Percentiles rank a stretch among this genome's conserved stretches.
These are phyloP conservation scores for Paxillus involutus DNA, from an alignment of 768 basidiomycete genomes.

Conservation along the genomic window DNA sequence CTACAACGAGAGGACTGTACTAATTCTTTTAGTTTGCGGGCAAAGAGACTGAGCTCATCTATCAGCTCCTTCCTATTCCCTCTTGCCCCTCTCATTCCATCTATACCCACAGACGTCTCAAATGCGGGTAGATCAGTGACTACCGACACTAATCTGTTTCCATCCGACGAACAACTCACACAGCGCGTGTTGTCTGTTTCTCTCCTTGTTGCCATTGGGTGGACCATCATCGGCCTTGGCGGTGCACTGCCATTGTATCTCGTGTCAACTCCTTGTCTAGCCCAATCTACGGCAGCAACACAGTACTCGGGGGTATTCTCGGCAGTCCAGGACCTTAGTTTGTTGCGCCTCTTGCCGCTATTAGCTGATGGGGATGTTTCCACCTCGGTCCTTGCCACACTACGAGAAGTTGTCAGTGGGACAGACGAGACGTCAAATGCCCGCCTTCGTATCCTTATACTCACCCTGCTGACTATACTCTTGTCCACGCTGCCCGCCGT, in stretches of 20 bases:
- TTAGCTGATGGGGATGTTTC: slow-evolving; percentile 46
- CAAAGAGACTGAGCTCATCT: slow-evolving; percentile 54
- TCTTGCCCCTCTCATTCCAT: slow-evolving; percentile 63
- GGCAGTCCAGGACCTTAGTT: slow-evolving; percentile 70
- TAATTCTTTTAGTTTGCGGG: slow-evolving; percentile 52
- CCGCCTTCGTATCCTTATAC: slow-evolving; percentile 64
- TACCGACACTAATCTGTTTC: slow-evolving; percentile 57
- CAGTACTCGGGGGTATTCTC: slow-evolving; percentile 61
- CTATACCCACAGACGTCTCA: slow-evolving; percentile 54
- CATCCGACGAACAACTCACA: slow-evolving; percentile 72
- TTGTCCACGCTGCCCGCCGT: slow-evolving; percentile 67
- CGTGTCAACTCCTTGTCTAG: slow-evolving; percentile 67
- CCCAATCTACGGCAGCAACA: slow-evolving; percentile 43
- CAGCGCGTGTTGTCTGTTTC: slow-evolving; percentile 71
- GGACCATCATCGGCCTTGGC: slow-evolving; percentile 68
- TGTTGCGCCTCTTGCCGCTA: slow-evolving; percentile 70
- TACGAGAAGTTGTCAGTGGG: slow-evolving; percentile 37
- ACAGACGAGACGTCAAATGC: slow-evolving; percentile 41
- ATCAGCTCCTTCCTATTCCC: slow-evolving; percentile 74
- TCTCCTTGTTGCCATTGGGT: slow-evolving; percentile 61
- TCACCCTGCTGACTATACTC: slow-evolving; percentile 60
- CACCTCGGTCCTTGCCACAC: slow-evolving; percentile 24
- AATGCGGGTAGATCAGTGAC: slow-evolving; percentile 50
- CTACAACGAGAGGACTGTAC: background rate
- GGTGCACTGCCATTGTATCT: slow-evolving; percentile 75